Evolutionary conservation across 768 basidiomycete species (phyloP).

Genomic region (Tricholoma bakamatsutake): DNA sequence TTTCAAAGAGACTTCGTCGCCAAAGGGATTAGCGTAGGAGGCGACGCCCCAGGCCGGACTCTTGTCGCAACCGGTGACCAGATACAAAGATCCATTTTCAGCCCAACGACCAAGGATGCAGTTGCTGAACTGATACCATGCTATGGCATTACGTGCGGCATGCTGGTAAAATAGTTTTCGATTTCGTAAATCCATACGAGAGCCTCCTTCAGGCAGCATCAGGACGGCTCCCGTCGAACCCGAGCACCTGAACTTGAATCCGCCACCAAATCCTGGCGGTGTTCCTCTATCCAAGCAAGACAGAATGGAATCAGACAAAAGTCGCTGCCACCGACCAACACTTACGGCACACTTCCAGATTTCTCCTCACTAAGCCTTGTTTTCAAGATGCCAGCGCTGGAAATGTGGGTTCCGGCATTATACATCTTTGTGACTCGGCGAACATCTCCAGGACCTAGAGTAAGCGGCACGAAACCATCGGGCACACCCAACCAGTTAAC

Average conservation of each 20-base stretch:
- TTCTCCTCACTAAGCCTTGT: background rate
- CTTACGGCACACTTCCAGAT: background rate
- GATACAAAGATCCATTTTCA: conserved; percentile 15
- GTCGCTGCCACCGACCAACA: background rate
- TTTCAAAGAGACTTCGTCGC: conserved; percentile 5
- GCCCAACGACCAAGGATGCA: conserved; percentile 7
- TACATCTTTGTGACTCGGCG: background rate
- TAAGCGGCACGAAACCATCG: conserved; percentile 10
- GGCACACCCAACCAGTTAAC: conserved; percentile 13
- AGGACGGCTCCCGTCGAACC: conserved; percentile 4
- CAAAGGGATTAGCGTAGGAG: conserved; percentile 8
- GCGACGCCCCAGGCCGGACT: conserved; percentile 12
- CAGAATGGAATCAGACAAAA: background rate
- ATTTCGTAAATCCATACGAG: conserved; percentile 7
- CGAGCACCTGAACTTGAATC: background rate
- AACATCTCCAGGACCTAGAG: background rate
- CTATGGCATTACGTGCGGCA: conserved; percentile 3
- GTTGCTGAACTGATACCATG: conserved; percentile 13
- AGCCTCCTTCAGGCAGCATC: conserved; percentile 10
- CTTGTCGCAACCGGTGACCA: conserved; percentile 18
- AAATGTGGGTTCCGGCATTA: background rate
- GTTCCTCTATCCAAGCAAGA: background rate
- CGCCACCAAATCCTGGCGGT: background rate
- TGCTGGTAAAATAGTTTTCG: conserved; percentile 7
- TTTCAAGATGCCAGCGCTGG: background rate